Base-by-base conservation (phyloP, 1,284 basidiomycete species). In the Fomitiporia mediterranea region DNA sequence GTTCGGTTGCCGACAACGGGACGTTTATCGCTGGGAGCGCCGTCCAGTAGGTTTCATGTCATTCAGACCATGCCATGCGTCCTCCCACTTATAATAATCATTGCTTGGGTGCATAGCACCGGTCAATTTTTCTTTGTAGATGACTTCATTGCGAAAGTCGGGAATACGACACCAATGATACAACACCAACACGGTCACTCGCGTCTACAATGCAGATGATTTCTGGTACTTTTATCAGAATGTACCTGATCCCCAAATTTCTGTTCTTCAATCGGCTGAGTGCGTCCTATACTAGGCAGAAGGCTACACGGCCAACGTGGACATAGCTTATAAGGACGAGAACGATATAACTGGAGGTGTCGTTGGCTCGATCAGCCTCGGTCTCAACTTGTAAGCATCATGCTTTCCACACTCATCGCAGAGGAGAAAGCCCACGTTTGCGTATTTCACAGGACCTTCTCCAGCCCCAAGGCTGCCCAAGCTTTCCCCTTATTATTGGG, bases 91-190 rank as follows among this genome's bases (percentile, higher is more conserved):
- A 19, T 43, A 8, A 8, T 28, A 17, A 46, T 46, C 2, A 19
- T 13, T 21, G n/a, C n/a, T 2, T 19, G 39, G 8, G 7, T n/a
- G 4, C 25, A 23, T 17, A 56, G 54, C 28, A 56, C 54, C 17
- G 54, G 54, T 23, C 54, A 56, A 42, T 51, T 56, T 21, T 56
- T 56, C 47, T 56, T 56, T n/a, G 47, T 25, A 2, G 47, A 56
- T 13, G 47, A 49, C 17, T 50, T 56, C 48, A 56, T 56, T 47
- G 54, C 42, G 9, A 19, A 40, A 35, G 43, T 56, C 21, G 54
- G 47, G 28, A 56, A 56, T 32, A 15, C 43, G 15, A 56, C 47
- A n/a, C 54, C 54, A 6, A n/a, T n/a, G n/a, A n/a, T 56, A 56
- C 32, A 56, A 50, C 39, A 56, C 54, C 7, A 56, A 56, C 47